phyloP scores from a whole-genome alignment of 116 monocot species.

The Cymodocea nodosa region DNA sequence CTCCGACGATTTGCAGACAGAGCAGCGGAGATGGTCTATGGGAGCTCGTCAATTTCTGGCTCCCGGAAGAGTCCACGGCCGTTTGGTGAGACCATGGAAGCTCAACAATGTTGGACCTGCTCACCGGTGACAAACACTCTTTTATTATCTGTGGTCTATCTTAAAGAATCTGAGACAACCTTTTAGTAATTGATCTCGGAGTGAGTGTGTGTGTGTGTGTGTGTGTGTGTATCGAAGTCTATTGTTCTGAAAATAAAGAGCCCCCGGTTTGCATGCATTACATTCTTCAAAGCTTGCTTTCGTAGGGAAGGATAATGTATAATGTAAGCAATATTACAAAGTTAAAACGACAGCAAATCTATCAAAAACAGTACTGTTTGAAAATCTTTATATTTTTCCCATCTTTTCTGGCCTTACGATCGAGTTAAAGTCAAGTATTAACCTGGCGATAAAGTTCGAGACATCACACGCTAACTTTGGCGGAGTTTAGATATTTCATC shows the following conservation, averaged over 20 bases:
- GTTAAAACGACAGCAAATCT: too few relatives aligned
- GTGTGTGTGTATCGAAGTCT: too few relatives aligned
- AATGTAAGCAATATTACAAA: too few relatives aligned
- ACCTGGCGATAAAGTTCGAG: too few relatives aligned
- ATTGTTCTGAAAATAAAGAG: background rate
- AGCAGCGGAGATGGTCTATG: slow-evolving; percentile 12
- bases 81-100: slow-evolving; percentile 1
- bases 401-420: too few relatives aligned
- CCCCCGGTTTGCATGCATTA: background rate
- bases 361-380: too few relatives aligned
- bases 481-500: too few relatives aligned
- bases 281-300: background rate
- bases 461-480: too few relatives aligned
- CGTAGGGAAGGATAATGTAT: background rate
- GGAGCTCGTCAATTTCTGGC: slow-evolving; percentile 6
- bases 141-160: background rate
- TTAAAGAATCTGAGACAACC: background rate
- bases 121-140: background rate
- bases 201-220: too few relatives aligned
- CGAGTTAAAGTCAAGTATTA: too few relatives aligned
- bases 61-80: background rate
- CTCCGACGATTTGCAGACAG: slow-evolving; percentile 13
- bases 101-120: background rate
- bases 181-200: slow-evolving; percentile 2
- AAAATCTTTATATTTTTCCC: too few relatives aligned